Percentiles rank a stretch among this genome's conserved stretches.
phyloP scores from a whole-genome alignment of 495 filamentous ascomycete species.

The Aspergillus affinis region DNA sequence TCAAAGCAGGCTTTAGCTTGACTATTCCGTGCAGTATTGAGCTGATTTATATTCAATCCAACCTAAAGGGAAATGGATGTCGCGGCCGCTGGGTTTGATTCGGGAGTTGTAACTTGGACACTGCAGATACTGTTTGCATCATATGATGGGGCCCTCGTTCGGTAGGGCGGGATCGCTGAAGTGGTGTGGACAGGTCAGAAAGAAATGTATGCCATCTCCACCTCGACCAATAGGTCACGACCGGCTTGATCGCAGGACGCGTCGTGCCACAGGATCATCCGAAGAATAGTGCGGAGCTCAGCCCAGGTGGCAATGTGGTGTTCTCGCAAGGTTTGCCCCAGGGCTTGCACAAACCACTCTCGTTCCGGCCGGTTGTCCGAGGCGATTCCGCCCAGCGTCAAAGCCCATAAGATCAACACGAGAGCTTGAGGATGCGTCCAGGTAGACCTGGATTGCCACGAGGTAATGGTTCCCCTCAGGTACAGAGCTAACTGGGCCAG shows the following conservation, averaged over 20 bases:
- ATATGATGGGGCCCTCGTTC: too few species aligned
- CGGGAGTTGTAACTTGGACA: too few species aligned
- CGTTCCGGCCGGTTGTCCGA: constrained; percentile 26
- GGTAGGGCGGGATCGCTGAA: too few species aligned
- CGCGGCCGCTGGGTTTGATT: too few species aligned
- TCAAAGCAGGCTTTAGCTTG: too few species aligned
- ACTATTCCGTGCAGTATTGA: too few species aligned
- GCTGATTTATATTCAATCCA: too few species aligned
- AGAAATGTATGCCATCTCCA: constrained; percentile 9
- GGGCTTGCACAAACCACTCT: constrained; percentile 30
- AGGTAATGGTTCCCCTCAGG: neutral
- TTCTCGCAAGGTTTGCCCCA: constrained; percentile 20
- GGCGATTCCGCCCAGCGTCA: constrained; percentile 40
- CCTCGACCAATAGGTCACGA: constrained; percentile 30
- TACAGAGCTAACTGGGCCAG: constrained; percentile 24
- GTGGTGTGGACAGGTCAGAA: neutral
- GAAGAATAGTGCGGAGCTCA: constrained; percentile 23
- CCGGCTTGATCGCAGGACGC: constrained; percentile 35
- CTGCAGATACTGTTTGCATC: too few species aligned
- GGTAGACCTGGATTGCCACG: neutral
- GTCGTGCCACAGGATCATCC: constrained; percentile 37
- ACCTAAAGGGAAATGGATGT: too few species aligned
- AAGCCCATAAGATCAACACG: constrained; percentile 33
- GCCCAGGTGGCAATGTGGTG: constrained; percentile 27
- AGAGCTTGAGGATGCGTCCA: constrained; percentile 29